Base-by-base conservation (phyloP, 495 filamentous ascomycete species). In the Rostrohypoxylon terebratum region DNA sequence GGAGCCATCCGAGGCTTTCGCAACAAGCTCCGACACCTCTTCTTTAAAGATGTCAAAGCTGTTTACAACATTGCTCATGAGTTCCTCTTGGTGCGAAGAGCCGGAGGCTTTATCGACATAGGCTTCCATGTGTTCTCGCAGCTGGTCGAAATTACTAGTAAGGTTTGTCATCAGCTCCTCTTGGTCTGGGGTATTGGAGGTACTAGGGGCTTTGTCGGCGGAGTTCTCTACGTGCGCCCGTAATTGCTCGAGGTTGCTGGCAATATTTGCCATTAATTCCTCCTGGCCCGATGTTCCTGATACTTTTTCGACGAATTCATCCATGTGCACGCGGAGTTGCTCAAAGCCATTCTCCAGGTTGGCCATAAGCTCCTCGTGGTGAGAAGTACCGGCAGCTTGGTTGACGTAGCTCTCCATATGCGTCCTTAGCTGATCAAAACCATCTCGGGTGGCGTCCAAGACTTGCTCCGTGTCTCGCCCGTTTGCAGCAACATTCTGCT, bases 301-400 rank as follows among this genome's bases (percentile, higher is more conserved):
- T 23, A 88, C 88, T 21, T 86, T 86, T 61, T 91, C 89, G 31
- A 93, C 90, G 71, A 94, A 95, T 18, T 79, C 82, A 78, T 96
- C 93, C 59, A 97, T 92, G 51, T 95, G 90, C 20, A 83, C 83
- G 9, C 91, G 88, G 4, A 97, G 85, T 53, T 87, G 87, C 68
- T 94, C 92, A 31, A 97, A 87, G 4, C 92, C 92, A 77, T 94
- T 92, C 75, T 93, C 94, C 59, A 94, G 87, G 2, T 91, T 90
- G 73, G 93, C 90, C 5, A 96, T 84, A 13, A 96, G 86, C 71
- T 95, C 90, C 74, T 93, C 92, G 0, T 91, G 93, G 73, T 93
- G 92, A 18, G 76, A 69, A 18, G 68, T 42, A 8, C 51, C 66
- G 5, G 62, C 28, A 16, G 66, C 71, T 59, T 42, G 70, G 57